These are phyloP conservation scores for Entomortierella lignicola DNA, from an alignment of 192 early-diverging fungal species.

Conservation along the genomic window DNA sequence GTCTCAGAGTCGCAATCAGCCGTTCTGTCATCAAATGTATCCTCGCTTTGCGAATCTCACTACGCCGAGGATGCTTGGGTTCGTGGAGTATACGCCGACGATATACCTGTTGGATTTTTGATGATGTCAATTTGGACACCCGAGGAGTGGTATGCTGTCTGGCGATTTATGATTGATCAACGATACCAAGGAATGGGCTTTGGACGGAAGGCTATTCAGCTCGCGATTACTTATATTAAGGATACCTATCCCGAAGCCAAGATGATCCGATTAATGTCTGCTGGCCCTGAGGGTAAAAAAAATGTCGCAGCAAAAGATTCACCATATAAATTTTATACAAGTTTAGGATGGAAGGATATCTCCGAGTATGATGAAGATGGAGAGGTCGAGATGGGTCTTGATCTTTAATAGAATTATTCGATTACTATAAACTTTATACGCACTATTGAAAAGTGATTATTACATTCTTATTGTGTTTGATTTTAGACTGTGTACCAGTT, in stretches of 20 bases:
- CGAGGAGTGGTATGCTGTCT: conserved; percentile 15
- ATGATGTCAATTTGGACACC: conserved; percentile 14
- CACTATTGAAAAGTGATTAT: background rate
- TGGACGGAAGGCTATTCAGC: conserved; percentile 10
- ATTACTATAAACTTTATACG: background rate
- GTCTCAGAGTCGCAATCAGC: conserved; percentile 4
- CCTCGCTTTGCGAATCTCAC: conserved; percentile 19
- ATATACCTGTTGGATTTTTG: conserved; percentile 13
- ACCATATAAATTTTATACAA: conserved; percentile 18
- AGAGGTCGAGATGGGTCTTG: conserved; percentile 5
- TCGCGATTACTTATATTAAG: conserved; percentile 5
- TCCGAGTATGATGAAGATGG: conserved; percentile 16
- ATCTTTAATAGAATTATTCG: background rate
- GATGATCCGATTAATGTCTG: conserved; percentile 6
- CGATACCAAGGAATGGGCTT: conserved; percentile 2
- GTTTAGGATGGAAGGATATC: conserved; percentile 15
- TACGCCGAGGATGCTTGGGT: conserved; percentile 18
- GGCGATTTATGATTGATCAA: conserved; percentile 30
- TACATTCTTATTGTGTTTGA: too few relatives aligned
- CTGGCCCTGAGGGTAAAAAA: conserved; percentile 12
- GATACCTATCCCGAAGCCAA: conserved; percentile 8
- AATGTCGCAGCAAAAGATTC: conserved; percentile 10
- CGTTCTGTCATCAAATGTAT: conserved; percentile 1
- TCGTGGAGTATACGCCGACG: conserved; percentile 16
- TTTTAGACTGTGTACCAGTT: conserved; percentile 28